phyloP scores from a whole-genome alignment of 108 stramenopile genomes.

The Nitzschia sp. region DNA sequence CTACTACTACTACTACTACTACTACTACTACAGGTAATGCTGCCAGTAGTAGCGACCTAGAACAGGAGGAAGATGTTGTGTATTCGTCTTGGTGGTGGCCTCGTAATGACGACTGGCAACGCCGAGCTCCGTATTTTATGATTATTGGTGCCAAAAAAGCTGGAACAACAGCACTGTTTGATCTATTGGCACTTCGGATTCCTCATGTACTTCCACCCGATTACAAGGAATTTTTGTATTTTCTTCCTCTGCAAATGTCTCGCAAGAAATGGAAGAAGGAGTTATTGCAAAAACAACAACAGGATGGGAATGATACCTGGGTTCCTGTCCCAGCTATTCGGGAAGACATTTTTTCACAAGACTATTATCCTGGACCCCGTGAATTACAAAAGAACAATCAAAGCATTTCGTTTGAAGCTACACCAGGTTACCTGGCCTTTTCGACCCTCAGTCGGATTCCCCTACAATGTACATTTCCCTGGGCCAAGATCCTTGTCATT shows the following conservation, averaged over 20 bases:
- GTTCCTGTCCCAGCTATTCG: background rate
- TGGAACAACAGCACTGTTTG: slow-evolving; percentile 86
- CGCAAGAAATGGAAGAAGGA: background rate
- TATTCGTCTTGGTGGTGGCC: background rate
- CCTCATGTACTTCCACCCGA: slow-evolving; percentile 59
- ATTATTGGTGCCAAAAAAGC: slow-evolving; percentile 84
- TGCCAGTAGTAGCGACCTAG: no score
- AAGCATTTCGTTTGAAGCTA: slow-evolving; percentile 20
- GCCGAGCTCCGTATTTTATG: slow-evolving; percentile 52
- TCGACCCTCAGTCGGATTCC: background rate
- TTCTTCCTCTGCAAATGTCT: slow-evolving; percentile 24
- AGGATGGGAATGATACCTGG: background rate
- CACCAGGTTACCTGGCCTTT: slow-evolving; percentile 31
- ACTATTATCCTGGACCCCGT: background rate
- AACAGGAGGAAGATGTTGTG: no score
- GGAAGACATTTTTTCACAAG: background rate
- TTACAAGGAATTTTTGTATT: slow-evolving; percentile 72
- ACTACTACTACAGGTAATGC: no score
- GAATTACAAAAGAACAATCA: background rate
- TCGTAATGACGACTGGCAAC: background rate
- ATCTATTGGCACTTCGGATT: slow-evolving; percentile 71
- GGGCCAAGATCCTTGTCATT: slow-evolving; percentile 64
- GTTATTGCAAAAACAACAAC: background rate
- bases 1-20: no score
- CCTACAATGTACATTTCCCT: slow-evolving; percentile 34